phyloP scores from a whole-genome alignment of 2,329 filamentous ascomycete genomes.

The Aspergillus floridensis region DNA sequence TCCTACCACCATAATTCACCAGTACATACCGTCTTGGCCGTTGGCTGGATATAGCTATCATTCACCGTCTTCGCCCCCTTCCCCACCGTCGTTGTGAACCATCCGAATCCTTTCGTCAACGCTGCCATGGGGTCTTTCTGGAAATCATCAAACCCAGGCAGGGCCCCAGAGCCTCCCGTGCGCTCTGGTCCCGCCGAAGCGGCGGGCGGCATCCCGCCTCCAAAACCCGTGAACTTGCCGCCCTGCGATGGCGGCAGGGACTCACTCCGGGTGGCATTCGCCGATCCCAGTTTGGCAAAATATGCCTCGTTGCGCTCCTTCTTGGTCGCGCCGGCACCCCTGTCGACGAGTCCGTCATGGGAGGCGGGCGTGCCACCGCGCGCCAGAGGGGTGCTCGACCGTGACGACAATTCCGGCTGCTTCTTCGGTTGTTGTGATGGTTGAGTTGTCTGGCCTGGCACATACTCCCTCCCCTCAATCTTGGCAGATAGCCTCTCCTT shows the following conservation, averaged over 20 bases:
- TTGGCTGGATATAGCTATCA: constrained; percentile 87
- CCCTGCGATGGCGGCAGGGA: constrained; percentile 81
- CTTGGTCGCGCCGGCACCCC: constrained; percentile 45
- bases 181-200: constrained; percentile 29
- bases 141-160: constrained; percentile 76
- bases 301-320: constrained; percentile 78
- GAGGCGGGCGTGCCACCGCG: constrained; percentile 25
- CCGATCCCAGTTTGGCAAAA: constrained; percentile 78
- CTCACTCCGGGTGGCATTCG: constrained; percentile 74
- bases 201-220: constrained; percentile 65
- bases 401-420: constrained; percentile 30
- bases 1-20: neutral
- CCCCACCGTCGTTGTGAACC: constrained; percentile 82
- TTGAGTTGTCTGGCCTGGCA: constrained; percentile 61
- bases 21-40: constrained; percentile 72
- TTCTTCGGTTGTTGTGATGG: constrained; percentile 39
- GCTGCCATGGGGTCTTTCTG: constrained; percentile 88
- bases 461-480: constrained; percentile 84
- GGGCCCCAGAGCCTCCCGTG: neutral
- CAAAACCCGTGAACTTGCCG: constrained; percentile 89
- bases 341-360: constrained; percentile 23
- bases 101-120: constrained; percentile 87
- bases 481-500: constrained; percentile 85
- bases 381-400: constrained; percentile 28
- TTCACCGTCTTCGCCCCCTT: constrained; percentile 92